A percentile compares a stretch with the other conserved stretches of the same genome.
phyloP scores from a whole-genome alignment of 768 basidiomycete genomes.

The Favolaschia claudopus region DNA sequence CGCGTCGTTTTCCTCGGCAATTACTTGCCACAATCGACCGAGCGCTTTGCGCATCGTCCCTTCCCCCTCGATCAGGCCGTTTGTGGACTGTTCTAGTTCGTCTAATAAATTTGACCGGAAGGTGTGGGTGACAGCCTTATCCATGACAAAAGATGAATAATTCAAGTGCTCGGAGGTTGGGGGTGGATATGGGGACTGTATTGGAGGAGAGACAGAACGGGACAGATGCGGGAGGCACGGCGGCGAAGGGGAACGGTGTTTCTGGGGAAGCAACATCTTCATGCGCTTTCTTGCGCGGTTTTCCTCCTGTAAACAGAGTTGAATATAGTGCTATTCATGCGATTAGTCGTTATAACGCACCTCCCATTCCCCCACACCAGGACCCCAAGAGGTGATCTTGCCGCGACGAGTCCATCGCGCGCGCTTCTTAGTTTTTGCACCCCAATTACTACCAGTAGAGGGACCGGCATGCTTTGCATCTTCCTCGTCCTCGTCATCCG shows the following conservation, averaged over 20 bases:
- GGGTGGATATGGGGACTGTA: slow-evolving; percentile 76
- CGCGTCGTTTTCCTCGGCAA: slow-evolving; percentile 72
- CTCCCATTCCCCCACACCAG: slow-evolving; percentile 87
- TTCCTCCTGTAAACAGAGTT: slow-evolving; percentile 62
- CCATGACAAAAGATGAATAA: slow-evolving; percentile 87
- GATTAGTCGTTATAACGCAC: slow-evolving; percentile 45
- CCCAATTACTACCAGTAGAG: slow-evolving; percentile 79
- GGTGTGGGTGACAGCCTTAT: slow-evolving; percentile 82
- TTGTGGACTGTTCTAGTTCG: slow-evolving; percentile 83
- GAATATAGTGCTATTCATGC: slow-evolving; percentile 20
- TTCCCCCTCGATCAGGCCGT: slow-evolving; percentile 86
- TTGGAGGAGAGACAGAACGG: slow-evolving; percentile 78
- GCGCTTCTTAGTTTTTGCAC: slow-evolving; percentile 76
- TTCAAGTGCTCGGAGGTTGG: slow-evolving; percentile 73
- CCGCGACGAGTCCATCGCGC: slow-evolving; percentile 84
- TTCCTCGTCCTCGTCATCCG: slow-evolving; percentile 63
- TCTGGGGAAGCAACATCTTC: slow-evolving; percentile 67
- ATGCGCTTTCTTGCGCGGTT: slow-evolving; percentile 85
- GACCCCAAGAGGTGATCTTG: slow-evolving; percentile 86
- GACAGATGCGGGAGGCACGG: slow-evolving; percentile 78
- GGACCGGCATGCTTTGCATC: slow-evolving; percentile 37
- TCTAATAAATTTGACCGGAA: slow-evolving; percentile 82
- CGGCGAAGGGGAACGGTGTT: slow-evolving; percentile 74
- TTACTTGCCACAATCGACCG: slow-evolving; percentile 82
- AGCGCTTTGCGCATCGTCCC: slow-evolving; percentile 74